phyloP scores from a whole-genome alignment of 306 rosid genomes.

The Pachyrhizus erosus region DNA sequence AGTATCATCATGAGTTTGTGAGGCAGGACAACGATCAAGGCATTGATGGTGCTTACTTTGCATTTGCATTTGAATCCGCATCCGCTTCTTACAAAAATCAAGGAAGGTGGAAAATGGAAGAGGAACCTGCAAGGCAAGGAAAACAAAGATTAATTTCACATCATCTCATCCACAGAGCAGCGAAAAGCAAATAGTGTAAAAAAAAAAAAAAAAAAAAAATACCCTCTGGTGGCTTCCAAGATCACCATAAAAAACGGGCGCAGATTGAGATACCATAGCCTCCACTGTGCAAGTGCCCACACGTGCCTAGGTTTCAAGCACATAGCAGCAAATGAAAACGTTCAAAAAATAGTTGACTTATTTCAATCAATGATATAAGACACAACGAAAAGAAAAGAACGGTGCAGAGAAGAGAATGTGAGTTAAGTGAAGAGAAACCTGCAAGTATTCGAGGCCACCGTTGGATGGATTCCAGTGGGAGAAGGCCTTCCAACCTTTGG shows the following conservation, averaged over 20 bases:
- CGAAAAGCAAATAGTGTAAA: neutral
- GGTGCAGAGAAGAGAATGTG: neutral
- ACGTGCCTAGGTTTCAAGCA: conserved; percentile 56
- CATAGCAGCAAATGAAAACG: neutral
- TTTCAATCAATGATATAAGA: conserved; percentile 10
- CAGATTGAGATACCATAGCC: conserved; percentile 83
- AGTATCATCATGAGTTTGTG: conserved; percentile 34
- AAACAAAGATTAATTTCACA: conserved; percentile 7
- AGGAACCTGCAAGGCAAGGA: conserved; percentile 65
- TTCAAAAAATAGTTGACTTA: neutral
- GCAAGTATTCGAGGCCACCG: conserved; percentile 82
- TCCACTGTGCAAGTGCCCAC: conserved; percentile 80
- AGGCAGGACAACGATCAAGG: conserved; percentile 36
- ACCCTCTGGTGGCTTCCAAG: conserved; percentile 95
- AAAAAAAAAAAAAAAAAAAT: conserved; percentile 21
- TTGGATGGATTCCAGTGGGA: conserved; percentile 73
- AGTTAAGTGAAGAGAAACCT: conserved; percentile 52
- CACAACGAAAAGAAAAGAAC: neutral
- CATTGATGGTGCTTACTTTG: conserved; percentile 43
- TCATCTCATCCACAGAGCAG: neutral
- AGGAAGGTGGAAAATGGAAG: conserved; percentile 78
- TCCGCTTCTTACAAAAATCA: conserved; percentile 65
- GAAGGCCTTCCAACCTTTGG: conserved; percentile 67
- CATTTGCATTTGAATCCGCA: conserved; percentile 49
- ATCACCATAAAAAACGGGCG: conserved; percentile 86